These are phyloP conservation scores for Voacanga thouarsii DNA, from an alignment of 257 asterid species.

Conservation along the genomic window DNA sequence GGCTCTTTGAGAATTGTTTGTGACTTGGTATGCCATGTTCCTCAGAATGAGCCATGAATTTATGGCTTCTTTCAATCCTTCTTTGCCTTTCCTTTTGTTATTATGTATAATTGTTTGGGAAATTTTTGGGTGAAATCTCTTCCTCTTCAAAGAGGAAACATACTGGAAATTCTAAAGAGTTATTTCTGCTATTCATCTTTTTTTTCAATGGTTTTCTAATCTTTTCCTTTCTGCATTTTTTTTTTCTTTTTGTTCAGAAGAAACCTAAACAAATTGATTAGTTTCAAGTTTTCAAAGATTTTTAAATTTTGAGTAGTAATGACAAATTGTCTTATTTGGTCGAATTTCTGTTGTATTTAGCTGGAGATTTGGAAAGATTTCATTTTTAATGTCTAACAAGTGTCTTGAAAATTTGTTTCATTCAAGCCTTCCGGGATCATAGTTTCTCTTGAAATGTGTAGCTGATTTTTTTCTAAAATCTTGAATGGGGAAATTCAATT, in stretches of 20 bases:
- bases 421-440: not conserved
- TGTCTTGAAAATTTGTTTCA: not conserved
- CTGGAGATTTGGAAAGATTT: not conserved
- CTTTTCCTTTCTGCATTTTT: too few relatives aligned
- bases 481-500: constrained; percentile 33
- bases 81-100: not conserved
- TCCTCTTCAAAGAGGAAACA: not conserved
- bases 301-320: not conserved
- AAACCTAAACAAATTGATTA: not conserved
- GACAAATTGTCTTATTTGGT: not conserved
- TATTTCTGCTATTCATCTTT: too few relatives aligned
- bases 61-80: not conserved
- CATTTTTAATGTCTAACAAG: not conserved
- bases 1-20: not conserved
- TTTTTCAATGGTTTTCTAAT: not conserved
- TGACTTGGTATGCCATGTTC: not conserved
- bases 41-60: not conserved
- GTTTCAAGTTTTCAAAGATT: not conserved
- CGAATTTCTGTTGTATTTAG: not conserved
- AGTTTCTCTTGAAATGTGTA: not conserved
- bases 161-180: not conserved
- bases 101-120: not conserved
- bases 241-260: too few relatives aligned
- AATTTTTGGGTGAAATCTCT: not conserved
- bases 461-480: constrained; percentile 11